phyloP scores from a whole-genome alignment of 805 yeast genomes.

The Pichia exigua region DNA sequence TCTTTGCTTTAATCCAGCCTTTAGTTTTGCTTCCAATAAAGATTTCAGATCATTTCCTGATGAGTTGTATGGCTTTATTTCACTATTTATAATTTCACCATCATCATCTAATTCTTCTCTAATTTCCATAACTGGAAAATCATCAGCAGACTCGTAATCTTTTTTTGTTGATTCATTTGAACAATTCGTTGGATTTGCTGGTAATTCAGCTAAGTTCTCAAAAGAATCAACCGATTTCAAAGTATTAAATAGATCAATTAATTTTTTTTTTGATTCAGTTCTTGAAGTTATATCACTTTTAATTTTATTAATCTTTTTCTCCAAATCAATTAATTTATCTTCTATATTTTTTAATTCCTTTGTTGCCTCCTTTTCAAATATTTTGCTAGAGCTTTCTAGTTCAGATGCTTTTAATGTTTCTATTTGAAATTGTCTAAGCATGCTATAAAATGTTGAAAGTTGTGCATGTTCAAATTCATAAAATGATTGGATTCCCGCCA shows the following conservation, averaged over 20 bases:
- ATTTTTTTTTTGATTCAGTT: conserved; percentile 20
- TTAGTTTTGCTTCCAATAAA: not conserved
- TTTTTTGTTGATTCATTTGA: not conserved
- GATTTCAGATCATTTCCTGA: conserved; percentile 2
- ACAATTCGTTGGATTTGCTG: not conserved
- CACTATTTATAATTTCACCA: conserved; percentile 53
- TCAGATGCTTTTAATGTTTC: conserved; percentile 13
- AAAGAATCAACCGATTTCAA: conserved; percentile 20
- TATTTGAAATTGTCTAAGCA: conserved; percentile 12
- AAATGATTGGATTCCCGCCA: conserved; percentile 20
- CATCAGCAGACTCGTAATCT: conserved; percentile 32
- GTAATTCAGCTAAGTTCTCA: conserved; percentile 12
- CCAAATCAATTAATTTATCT: conserved; percentile 10
- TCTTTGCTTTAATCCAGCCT: not conserved
- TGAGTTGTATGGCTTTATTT: conserved; percentile 30
- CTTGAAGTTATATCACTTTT: conserved; percentile 34
- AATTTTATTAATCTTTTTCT: conserved; percentile 11
- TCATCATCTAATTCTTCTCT: conserved; percentile 79
- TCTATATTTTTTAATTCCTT: conserved; percentile 16
- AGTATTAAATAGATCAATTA: conserved; percentile 22
- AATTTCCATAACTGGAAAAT: conserved; percentile 68
- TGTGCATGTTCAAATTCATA: conserved; percentile 22
- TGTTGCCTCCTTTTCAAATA: conserved; percentile 16
- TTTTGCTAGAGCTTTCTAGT: conserved; percentile 10
- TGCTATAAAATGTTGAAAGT: conserved; percentile 11